These are phyloP conservation scores for Neonectria ditissima DNA, from an alignment of 2,329 filamentous ascomycete genomes.

Conservation along the genomic window DNA sequence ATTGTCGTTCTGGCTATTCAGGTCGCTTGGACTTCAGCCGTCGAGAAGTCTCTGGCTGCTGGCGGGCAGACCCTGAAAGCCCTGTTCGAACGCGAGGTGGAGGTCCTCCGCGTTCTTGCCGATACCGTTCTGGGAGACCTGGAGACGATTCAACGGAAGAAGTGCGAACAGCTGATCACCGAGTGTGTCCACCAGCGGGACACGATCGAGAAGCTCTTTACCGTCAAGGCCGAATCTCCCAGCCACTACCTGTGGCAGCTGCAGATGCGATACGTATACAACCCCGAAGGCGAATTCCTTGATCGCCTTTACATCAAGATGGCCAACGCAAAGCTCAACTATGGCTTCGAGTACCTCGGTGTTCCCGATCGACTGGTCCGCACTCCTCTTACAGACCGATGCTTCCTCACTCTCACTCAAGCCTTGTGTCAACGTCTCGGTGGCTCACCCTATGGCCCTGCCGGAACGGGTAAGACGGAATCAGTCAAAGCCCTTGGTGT, in stretches of 20 bases:
- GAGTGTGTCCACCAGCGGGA: slow-evolving; percentile 99
- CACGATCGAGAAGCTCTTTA: slow-evolving; percentile 86
- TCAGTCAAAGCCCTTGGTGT: slow-evolving; percentile 98
- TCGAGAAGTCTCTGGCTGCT: slow-evolving; percentile 79
- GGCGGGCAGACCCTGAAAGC: slow-evolving; percentile 76
- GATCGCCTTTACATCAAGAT: slow-evolving; percentile 91
- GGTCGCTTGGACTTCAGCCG: slow-evolving; percentile 90
- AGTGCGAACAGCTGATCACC: slow-evolving; percentile 98
- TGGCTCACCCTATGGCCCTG: slow-evolving; percentile 96
- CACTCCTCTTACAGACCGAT: slow-evolving; percentile 96
- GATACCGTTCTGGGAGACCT: slow-evolving; percentile 91
- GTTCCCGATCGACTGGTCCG: slow-evolving; percentile 96
- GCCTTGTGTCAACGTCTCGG: slow-evolving; percentile 94
- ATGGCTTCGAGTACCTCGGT: slow-evolving; percentile 98
- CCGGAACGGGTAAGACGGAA: slow-evolving; percentile 98
- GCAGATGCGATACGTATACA: slow-evolving; percentile 97
- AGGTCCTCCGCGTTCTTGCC: slow-evolving; percentile 86
- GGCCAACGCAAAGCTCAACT: slow-evolving; percentile 95
- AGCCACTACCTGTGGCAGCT: slow-evolving; percentile 93
- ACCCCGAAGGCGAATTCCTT: slow-evolving; percentile 81
- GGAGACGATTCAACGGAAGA: slow-evolving; percentile 87
- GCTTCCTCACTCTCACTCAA: slow-evolving; percentile 97
- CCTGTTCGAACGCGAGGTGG: slow-evolving; percentile 85
- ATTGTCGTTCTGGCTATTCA: slow-evolving; percentile 96
- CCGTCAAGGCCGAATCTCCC: slow-evolving; percentile 77